Conservation (phyloP, 805 yeast genomes). For the Lachancea dasiensis region DNA sequence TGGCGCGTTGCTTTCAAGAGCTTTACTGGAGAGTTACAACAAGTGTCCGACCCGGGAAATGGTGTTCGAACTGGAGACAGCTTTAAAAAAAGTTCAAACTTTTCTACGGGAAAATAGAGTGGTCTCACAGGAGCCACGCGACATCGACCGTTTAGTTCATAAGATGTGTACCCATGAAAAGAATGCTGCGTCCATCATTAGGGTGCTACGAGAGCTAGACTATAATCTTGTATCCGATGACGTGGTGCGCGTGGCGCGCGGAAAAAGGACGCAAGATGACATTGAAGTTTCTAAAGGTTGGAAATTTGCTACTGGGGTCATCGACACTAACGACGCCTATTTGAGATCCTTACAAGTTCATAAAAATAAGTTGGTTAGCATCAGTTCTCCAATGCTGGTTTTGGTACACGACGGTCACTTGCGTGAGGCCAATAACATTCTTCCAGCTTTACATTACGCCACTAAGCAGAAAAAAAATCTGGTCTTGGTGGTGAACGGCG, state of each 20-base stretch:
- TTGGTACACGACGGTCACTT: slow-evolving; percentile 27
- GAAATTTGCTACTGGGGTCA: slow-evolving; percentile 25
- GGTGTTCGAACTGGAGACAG: slow-evolving; percentile 13
- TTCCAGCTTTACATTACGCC: slow-evolving; percentile 26
- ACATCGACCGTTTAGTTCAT: slow-evolving; percentile 19
- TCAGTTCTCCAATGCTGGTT: slow-evolving; percentile 19
- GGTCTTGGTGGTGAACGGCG: slow-evolving; percentile 24
- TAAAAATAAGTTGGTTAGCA: slow-evolving; percentile 22
- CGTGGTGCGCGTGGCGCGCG: slow-evolving; percentile 27
- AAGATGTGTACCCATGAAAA: slow-evolving; percentile 10
- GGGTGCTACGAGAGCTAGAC: slow-evolving; percentile 20
- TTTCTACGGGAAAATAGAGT: slow-evolving; percentile 16
- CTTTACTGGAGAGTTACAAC: slow-evolving; percentile 16
- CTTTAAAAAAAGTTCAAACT: slow-evolving; percentile 14
- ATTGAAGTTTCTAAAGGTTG: slow-evolving; percentile 30
- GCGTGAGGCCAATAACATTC: slow-evolving; percentile 23
- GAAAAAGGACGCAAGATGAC: slow-evolving; percentile 23
- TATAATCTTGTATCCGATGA: slow-evolving; percentile 27
- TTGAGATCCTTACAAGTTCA: slow-evolving; percentile 24
- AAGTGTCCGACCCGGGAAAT: slow-evolving; percentile 17
- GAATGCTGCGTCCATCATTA: slow-evolving; percentile 17
- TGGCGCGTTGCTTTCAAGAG: slow-evolving; percentile 17
- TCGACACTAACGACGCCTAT: slow-evolving; percentile 27
- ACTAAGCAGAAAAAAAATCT: slow-evolving; percentile 20
- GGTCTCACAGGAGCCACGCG: slow-evolving; percentile 9